Evolutionary conservation across 345 rosid genomes (phyloP), one percentile per base, ranked within the genome.

Genomic region (Brassica cretica): DNA sequence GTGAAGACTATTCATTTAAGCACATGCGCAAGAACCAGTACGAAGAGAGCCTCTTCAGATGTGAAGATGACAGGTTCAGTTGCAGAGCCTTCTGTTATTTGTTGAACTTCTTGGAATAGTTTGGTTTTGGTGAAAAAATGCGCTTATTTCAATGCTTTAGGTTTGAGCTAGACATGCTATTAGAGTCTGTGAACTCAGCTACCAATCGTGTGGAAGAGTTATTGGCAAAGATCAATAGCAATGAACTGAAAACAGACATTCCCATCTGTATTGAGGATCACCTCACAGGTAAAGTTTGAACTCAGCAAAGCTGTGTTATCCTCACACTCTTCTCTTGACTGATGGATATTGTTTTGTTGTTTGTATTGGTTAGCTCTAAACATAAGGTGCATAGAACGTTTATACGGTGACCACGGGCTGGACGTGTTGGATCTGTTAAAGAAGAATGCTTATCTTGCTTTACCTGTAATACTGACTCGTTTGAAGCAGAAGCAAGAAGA

Each of bases 21-120:
- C 99, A 95, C 84, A 93, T 93, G 99, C 93, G 97, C 60, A 95
- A 93, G 86, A 95, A 95, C 81, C 99, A 93, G 81, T 95, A 95
- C 76, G 99, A 93, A 86, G 99, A 95, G 84, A 91, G 96, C 84
- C 85, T 95, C 70, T 95, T 95, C 75, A 85, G 90, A 5, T 93
- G 99, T 71, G 99, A 95, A 86, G 99, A 95, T 81, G 99, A 95
- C 88, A 91, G 99, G 99, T 92, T 75, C 41, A 59, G 11, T 61
- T 4, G 39, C 32, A 5, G 49, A 63, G 35, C 72, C 79, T 70
- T 53, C 10, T 56, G 53, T 37, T 58, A 32, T 39, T 11, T 25
- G 24, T 64, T 70, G 58, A 62, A 44, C 53, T 70, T 32, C 62
- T 8, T 70, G 74, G 35, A 37, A 68, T 33, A 21, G 18, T 76